These are phyloP conservation scores for Ophiorrhiza pumila DNA, from an alignment of 257 asterid genomes.

Conservation along the genomic window DNA sequence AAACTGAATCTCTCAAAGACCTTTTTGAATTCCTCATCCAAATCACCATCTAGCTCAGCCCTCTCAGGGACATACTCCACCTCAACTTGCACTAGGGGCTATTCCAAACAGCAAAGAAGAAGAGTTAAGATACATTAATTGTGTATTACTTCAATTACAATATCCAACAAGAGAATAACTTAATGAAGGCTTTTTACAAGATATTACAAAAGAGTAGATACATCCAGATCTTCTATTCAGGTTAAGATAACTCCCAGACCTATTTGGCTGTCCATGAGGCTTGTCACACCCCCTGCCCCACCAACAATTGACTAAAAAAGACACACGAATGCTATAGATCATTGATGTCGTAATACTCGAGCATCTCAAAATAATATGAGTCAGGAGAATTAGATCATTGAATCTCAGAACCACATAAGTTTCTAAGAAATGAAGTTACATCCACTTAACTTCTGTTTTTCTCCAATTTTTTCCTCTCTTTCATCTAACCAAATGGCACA, in stretches of 20 bases:
- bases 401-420: not conserved
- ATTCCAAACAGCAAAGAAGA: slow-evolving; percentile 9
- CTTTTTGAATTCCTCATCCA: slow-evolving; percentile 77
- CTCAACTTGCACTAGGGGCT: slow-evolving; percentile 69
- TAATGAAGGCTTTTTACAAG: not conserved
- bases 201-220: not conserved
- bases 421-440: not conserved
- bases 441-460: not conserved
- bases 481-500: too few relatives aligned
- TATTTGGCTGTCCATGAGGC: not conserved
- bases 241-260: too few relatives aligned
- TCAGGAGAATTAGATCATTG: not conserved
- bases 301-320: not conserved
- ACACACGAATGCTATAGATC: not conserved
- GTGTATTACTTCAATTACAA: not conserved
- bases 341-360: too few relatives aligned
- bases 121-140: not conserved
- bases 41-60: slow-evolving; percentile 62
- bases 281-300: too few relatives aligned
- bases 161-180: not conserved
- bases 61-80: slow-evolving; percentile 88
- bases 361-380: not conserved
- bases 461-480: too few relatives aligned
- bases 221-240: not conserved
- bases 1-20: slow-evolving; percentile 86